These are phyloP conservation scores for Austroboletus niveus DNA, from an alignment of 1,284 basidiomycete genomes.

Conservation along the genomic window DNA sequence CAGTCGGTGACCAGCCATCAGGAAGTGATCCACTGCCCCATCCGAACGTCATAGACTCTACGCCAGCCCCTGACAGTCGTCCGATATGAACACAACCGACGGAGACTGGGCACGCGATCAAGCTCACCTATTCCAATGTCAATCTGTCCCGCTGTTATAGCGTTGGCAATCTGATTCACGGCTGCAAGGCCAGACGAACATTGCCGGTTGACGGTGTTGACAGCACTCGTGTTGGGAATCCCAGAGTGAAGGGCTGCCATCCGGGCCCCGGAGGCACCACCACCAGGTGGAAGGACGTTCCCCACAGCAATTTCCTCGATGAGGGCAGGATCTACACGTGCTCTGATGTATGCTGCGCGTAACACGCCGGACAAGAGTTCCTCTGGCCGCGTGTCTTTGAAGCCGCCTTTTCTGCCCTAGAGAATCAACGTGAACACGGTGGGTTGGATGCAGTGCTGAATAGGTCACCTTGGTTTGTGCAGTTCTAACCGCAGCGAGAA, in stretches of 20 bases:
- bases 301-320: conserved; percentile 92
- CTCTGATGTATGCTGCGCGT: conserved; percentile 65
- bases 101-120: conserved; percentile 7
- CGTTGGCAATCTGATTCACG: conserved; percentile 88
- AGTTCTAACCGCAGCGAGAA: conserved; percentile 85
- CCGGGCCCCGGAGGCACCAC: conserved; percentile 87
- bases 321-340: conserved; percentile 73
- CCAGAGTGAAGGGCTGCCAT: conserved; percentile 94
- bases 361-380: conserved; percentile 86
- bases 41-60: conserved; percentile 93
- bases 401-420: conserved; percentile 86
- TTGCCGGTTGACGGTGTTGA: conserved; percentile 93
- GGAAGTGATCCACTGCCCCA: conserved; percentile 74
- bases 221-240: conserved; percentile 77
- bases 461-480: conserved; percentile 79
- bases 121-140: conserved; percentile 87
- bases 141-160: conserved; percentile 83
- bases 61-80: conserved; percentile 72
- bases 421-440: conserved; percentile 11
- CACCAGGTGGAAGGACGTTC: conserved; percentile 90
- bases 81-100: conserved; percentile 8
- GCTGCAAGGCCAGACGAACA: conserved; percentile 93
- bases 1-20: conserved; percentile 75
- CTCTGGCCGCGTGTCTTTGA: conserved; percentile 92
- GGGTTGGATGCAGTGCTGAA: not conserved